phyloP scores from a whole-genome alignment of 2,329 filamentous ascomycete species.

The Paraphoma sp. region DNA sequence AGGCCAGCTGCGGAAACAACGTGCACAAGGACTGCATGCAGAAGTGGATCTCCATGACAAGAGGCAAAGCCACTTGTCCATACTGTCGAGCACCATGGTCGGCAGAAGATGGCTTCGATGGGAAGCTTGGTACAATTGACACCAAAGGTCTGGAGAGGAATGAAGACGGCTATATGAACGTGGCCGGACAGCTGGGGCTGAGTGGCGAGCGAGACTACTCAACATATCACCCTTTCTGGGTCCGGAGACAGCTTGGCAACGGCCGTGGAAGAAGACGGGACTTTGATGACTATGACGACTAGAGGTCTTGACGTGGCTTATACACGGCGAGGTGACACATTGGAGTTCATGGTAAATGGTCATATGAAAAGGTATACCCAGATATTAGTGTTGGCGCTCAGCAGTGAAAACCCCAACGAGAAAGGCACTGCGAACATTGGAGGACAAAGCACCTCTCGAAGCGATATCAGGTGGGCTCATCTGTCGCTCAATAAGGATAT shows the following conservation, averaged over 20 bases:
- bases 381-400: neutral
- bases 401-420: too few relatives aligned
- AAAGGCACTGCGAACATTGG: too few relatives aligned
- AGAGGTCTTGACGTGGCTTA: neutral
- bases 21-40: conserved; percentile 65
- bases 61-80: conserved; percentile 61
- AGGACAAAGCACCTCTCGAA: too few relatives aligned
- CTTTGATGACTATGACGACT: conserved; percentile 3
- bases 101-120: conserved; percentile 49
- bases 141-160: conserved; percentile 51
- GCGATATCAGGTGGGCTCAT: too few relatives aligned
- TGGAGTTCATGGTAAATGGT: neutral
- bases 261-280: conserved; percentile 4
- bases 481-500: too few relatives aligned
- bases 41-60: conserved; percentile 53
- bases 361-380: neutral
- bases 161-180: conserved; percentile 67
- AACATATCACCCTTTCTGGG: conserved; percentile 36
- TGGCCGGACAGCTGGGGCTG: conserved; percentile 67
- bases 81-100: conserved; percentile 66
- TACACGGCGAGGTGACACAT: neutral
- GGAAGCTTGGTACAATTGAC: conserved; percentile 51
- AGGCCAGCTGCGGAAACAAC: conserved; percentile 67
- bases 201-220: conserved; percentile 53
- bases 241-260: conserved; percentile 15